Evolutionary conservation across 2,329 filamentous ascomycete species (phyloP), one percentile per base, ranked within the genome.

Genomic region (Achaetomium macrosporum): DNA sequence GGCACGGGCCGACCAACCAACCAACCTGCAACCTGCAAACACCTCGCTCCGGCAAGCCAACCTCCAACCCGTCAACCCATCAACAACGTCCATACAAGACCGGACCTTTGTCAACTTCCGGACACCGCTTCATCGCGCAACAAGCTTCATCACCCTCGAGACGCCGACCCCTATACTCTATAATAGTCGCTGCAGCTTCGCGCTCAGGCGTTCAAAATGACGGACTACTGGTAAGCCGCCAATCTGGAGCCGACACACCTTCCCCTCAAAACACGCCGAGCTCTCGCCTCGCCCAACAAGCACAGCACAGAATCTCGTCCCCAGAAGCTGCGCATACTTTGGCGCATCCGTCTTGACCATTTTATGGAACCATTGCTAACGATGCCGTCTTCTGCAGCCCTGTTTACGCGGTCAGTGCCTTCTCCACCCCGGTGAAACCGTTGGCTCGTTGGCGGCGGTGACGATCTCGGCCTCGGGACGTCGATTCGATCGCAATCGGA

Each of bases 391-490:
- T 54, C 47, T 69, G 59, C 66, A 99, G 92, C 80, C 92, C 92
- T 77, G 92, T 95, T 69, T 99, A 97, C 80, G 90, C 93, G 82
- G 93, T 97, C 84, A 90, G 92, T 96, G 68, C 60, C 64, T 51
- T 56, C 58, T 55, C 47, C 42, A 36, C 33, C 35, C 12, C 16
- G 15, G 42, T 44, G 44, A 44, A 47, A 31, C 49, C 42, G 43
- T 42, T 36, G 17, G 25, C 40, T 61, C 53, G 37, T 36, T 50
- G 44, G 48, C 53, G 44, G 48, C 56, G 41, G 42, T 56, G 56
- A 57, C 53, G 41, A 52, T 44, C 25, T 46, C 37, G 43, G 19
- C 25, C 12, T 62, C 50, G 62, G 61, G 61, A 59, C 62, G 57
- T 57, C 65, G 60, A 59, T 54, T 55, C 59, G 48, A 56, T 47